A percentile compares a stretch with the other conserved stretches of the same genome.
These are phyloP conservation scores for Orobanche coerulescens DNA, from an alignment of 257 asterid genomes.

Conservation along the genomic window DNA sequence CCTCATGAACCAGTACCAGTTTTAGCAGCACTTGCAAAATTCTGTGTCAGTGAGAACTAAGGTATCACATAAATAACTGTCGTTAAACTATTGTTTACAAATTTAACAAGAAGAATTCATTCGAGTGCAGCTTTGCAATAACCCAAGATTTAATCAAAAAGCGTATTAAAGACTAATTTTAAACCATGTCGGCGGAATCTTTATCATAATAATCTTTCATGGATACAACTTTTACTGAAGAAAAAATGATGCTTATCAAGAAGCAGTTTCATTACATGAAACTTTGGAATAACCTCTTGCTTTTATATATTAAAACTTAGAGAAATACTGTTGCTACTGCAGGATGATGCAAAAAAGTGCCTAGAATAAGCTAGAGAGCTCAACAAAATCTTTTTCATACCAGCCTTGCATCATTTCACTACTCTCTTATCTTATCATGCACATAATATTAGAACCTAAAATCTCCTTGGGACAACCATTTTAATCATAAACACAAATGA, in stretches of 20 bases:
- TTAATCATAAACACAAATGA: too few relatives aligned
- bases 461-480: too few relatives aligned
- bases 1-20: too few relatives aligned
- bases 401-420: too few relatives aligned
- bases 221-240: not conserved
- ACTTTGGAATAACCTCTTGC: not conserved
- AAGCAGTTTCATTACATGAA: not conserved
- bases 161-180: not conserved
- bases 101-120: not conserved
- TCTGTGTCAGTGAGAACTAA: not conserved
- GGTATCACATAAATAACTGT: not conserved
- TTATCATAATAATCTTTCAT: not conserved
- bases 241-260: not conserved
- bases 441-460: too few relatives aligned
- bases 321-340: not conserved
- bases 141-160: not conserved
- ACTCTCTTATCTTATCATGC: too few relatives aligned
- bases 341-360: too few relatives aligned
- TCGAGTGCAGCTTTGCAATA: not conserved
- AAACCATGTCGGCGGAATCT: not conserved
- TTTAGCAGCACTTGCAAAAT: not conserved
- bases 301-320: not conserved
- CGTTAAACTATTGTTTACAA: not conserved
- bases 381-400: too few relatives aligned
- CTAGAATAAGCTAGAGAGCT: too few relatives aligned